Percentiles rank a stretch among this genome's conserved stretches.
Conservation (phyloP, 495 filamentous ascomycete genomes). For the Amphirosellinia nigrospora region DNA sequence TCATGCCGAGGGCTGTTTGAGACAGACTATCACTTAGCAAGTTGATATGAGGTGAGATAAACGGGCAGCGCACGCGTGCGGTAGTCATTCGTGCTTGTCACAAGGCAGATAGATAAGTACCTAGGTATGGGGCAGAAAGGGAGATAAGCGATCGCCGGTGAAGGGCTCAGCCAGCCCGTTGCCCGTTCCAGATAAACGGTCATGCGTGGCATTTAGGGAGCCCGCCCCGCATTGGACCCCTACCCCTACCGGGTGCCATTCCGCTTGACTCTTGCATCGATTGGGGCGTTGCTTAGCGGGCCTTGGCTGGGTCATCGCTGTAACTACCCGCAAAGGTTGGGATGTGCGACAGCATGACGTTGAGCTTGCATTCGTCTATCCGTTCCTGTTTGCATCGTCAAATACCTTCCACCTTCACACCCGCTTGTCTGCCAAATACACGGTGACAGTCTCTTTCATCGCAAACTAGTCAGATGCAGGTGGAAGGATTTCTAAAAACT, state of each 20-base stretch:
- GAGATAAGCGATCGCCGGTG: constrained; percentile 14
- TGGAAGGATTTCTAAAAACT: no score
- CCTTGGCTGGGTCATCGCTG: neutral
- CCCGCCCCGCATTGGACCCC: neutral
- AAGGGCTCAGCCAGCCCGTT: constrained; percentile 11
- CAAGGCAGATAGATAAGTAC: constrained; percentile 10
- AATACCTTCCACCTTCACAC: neutral
- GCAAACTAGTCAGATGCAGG: no score
- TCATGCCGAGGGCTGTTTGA: neutral
- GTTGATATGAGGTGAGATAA: neutral
- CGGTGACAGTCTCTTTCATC: no score
- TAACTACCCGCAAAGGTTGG: neutral
- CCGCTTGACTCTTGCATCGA: constrained; percentile 2
- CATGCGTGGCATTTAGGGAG: neutral
- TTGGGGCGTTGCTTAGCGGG: neutral
- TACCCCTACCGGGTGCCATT: neutral
- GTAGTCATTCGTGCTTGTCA: constrained; percentile 11
- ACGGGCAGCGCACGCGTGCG: neutral
- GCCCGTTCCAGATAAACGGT: constrained; percentile 11
- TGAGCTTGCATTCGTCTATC: neutral
- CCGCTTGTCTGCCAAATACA: neutral
- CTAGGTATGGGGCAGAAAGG: no score
- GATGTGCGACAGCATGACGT: neutral
- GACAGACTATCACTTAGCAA: neutral
- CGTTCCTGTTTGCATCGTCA: neutral